Base-by-base conservation (phyloP, 441 rosid genomes). In the Euphorbia corollata region DNA sequence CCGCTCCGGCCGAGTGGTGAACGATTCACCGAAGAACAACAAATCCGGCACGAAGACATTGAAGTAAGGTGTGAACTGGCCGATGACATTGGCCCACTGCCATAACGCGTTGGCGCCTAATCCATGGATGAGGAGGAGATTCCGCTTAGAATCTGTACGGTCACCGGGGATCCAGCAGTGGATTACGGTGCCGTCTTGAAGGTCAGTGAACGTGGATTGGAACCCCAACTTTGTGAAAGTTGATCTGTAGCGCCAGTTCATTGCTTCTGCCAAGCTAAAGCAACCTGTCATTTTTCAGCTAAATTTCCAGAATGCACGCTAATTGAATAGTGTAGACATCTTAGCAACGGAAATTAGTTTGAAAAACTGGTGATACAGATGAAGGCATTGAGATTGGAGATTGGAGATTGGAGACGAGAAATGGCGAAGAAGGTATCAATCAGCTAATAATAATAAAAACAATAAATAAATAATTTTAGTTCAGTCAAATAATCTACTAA, bases 91-190 rank as follows among this genome's bases (percentile, higher is more conserved):
- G 51, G 75, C 74, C 88, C 91, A 92, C 63, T 87, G 92, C 98
- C 98, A 92, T 68, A 87, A 48, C 58, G 92, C 96, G 70, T 86
- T 79, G 65, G 87, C 82, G 7, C 95, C 92, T 0, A 89, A 61
- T 5, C 96, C 96, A 63, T 92, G 95, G 79, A 92, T 75, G 41
- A 89, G 84, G 61, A 91, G 79, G 70, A 89, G 91, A 69, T 87
- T 74, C 0, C 86, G 90, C 68, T 87, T 87, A 19, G 78, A 45
- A 27, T 63, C 74, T 1, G 15, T 50, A n/a, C 43, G 71, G 72
- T 61, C 71, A 30, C 72, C 75, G 71, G 97, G 91, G 64, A 83
- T 82, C 93, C 93, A 91, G 59, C 87, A 85, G 76, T 91, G 91
- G 65, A 91, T 80, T 22, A 84, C 64, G 64, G 92, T 89, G 67